phyloP scores from a whole-genome alignment of 83 land plant species.

The Picea abies region DNA sequence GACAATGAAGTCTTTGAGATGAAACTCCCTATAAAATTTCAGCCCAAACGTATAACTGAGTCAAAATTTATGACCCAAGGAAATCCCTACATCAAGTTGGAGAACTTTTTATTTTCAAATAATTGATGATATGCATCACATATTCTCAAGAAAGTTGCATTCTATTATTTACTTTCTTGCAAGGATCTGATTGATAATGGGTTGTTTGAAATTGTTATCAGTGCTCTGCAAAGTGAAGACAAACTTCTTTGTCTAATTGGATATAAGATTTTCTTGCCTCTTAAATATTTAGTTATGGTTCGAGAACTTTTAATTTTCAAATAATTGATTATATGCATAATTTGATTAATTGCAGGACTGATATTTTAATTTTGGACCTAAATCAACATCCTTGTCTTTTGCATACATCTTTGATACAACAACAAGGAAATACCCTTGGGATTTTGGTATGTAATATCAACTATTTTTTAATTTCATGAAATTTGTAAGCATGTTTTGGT shows the following conservation, averaged over 20 bases:
- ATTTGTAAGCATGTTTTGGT: background rate
- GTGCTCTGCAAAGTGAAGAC: slow-evolving; percentile 69
- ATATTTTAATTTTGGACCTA: slow-evolving; percentile 52
- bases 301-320: background rate
- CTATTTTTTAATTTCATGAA: background rate
- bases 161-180: slow-evolving; percentile 14
- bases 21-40: too few relatives aligned
- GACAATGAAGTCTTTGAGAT: too few relatives aligned
- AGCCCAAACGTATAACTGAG: too few relatives aligned
- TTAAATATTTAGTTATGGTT: background rate
- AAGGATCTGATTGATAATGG: slow-evolving; percentile 82
- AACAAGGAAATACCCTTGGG: slow-evolving; percentile 47
- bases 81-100: too few relatives aligned
- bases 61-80: too few relatives aligned
- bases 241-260: slow-evolving; percentile 50
- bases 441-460: slow-evolving; percentile 29
- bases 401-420: slow-evolving; percentile 68
- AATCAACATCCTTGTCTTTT: slow-evolving; percentile 51
- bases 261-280: slow-evolving; percentile 30
- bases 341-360: slow-evolving; percentile 69
- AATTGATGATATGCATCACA: background rate
- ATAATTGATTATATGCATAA: background rate
- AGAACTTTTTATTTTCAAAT: background rate
- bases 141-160: background rate
- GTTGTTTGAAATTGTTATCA: slow-evolving; percentile 79